A percentile compares a stretch with the other conserved stretches of the same genome.
Evolutionary conservation across 1,284 basidiomycete species (phyloP).

Genomic region (Neonothopanus nambi): DNA sequence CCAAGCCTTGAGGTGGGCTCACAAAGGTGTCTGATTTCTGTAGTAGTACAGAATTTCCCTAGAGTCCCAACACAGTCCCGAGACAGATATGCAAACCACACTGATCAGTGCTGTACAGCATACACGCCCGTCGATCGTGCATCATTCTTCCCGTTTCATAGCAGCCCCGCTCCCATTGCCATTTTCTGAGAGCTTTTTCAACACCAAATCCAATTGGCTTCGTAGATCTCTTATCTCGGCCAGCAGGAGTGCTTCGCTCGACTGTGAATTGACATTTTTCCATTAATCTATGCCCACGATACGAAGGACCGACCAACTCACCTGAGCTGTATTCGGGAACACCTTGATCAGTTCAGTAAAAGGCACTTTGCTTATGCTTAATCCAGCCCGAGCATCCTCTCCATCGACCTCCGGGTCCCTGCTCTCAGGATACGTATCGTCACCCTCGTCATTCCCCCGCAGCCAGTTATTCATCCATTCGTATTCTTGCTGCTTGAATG

Average conservation of each 20-base stretch:
- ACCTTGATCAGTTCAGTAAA: conserved; percentile 75
- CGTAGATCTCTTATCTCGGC: conserved; percentile 9
- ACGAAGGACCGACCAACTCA: conserved; percentile 33
- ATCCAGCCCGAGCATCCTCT: conserved; percentile 40
- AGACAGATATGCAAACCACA: no score
- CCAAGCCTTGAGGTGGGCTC: no score
- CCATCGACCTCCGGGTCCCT: conserved; percentile 66
- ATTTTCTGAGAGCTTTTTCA: conserved; percentile 10
- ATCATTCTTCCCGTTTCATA: not conserved
- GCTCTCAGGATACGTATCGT: conserved; percentile 55
- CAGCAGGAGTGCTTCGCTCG: conserved; percentile 13
- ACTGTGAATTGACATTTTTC: not conserved
- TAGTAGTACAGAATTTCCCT: no score
- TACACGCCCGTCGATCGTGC: not conserved
- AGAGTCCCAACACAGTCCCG: no score
- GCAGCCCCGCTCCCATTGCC: not conserved
- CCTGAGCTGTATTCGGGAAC: conserved; percentile 78
- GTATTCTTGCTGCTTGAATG: conserved; percentile 49
- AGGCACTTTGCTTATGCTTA: conserved; percentile 71
- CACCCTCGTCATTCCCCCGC: conserved; percentile 62
- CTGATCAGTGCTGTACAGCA: no score
- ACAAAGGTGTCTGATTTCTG: no score
- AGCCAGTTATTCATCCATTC: conserved; percentile 73
- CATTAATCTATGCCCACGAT: conserved; percentile 13
- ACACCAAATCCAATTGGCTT: conserved; percentile 6